Base-by-base conservation (phyloP, 495 filamentous ascomycete species). In the Tetracladium marchalianum region DNA sequence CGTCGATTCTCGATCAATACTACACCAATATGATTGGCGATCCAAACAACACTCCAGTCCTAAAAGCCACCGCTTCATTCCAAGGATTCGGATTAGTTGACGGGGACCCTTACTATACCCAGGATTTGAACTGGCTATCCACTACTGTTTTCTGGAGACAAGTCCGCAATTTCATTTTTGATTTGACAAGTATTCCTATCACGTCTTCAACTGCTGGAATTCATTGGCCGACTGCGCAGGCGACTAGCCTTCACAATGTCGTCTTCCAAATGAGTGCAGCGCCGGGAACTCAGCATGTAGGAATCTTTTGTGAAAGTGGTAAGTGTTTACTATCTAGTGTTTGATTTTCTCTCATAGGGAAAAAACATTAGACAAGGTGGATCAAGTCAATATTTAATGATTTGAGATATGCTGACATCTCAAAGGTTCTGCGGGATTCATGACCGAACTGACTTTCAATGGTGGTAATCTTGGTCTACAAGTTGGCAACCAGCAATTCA, bases 401-500 rank as follows among this genome's bases (percentile, higher is more conserved):
- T 27, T 27, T n/a, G n/a, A n/a, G 34, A 17, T 11, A 32, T 43
- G 11, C 37, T 19, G 18, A 53, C 42, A n/a, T 49, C 11, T 22
- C 35, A 17, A 36, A 62, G 81, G 85, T 9, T 86, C 82, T 43
- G 85, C 79, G 10, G 84, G 84, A 8, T 85, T 87, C 50, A 64
- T 88, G 59, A 72, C 66, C 1, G 71, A 76, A 36, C 53, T 80
- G 55, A 69, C 74, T 9, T 88, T 88, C 63, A 77, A 79, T 45
- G 87, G 87, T 43, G 87, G 87, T n/a, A 62, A 69, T 0, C 70
- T 75, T 32, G 86, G 77, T 31, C 69, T 73, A 16, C 71, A 70
- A 34, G 56, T 87, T 46, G 85, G 85, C 12, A 88, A 85, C 54
- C 85, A 90, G 63, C 86, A 90, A 59, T 92, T 81, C 47, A 89